A percentile compares a stretch with the other conserved stretches of the same genome.
These are phyloP conservation scores for Mortierella sp. DNA, from an alignment of 371 early-diverging fungal genomes.

Conservation along the genomic window DNA sequence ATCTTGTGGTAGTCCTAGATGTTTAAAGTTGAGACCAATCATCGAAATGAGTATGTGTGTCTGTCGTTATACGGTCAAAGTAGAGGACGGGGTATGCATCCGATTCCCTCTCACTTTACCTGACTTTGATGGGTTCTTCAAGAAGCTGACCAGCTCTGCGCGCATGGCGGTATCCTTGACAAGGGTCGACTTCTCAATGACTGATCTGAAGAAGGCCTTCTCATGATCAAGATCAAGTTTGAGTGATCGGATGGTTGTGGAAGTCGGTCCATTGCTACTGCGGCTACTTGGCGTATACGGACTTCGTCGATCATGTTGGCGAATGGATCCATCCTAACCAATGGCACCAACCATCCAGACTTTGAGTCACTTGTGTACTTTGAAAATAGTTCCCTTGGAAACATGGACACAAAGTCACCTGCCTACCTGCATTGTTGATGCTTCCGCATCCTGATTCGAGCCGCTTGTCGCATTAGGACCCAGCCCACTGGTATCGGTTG, in stretches of 20 bases:
- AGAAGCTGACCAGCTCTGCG: constrained; percentile 17
- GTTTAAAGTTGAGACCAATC: too few relatives aligned
- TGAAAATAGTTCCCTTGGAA: too few relatives aligned
- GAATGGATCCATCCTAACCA: too few relatives aligned
- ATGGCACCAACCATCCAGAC: too few relatives aligned
- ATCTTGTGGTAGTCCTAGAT: constrained; percentile 11
- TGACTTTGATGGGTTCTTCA: constrained; percentile 24
- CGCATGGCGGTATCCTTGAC: constrained; percentile 22
- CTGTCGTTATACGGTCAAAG: background rate
- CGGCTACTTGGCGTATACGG: background rate
- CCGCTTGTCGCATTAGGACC: background rate
- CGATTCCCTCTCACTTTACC: too few relatives aligned
- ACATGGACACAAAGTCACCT: too few relatives aligned
- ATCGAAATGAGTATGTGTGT: too few relatives aligned
- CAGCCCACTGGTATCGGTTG: background rate
- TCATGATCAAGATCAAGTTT: constrained; percentile 24
- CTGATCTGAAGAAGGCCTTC: constrained; percentile 20
- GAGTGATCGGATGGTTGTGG: constrained; percentile 15
- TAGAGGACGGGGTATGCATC: too few relatives aligned
- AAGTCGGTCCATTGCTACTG: constrained; percentile 13
- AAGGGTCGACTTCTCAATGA: constrained; percentile 31
- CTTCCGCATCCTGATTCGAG: background rate
- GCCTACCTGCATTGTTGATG: too few relatives aligned
- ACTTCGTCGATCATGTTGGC: background rate
- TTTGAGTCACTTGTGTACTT: too few relatives aligned